Percentiles rank a stretch among this genome's conserved stretches.
These are phyloP conservation scores for Helotiales sp. DNA, from an alignment of 2,329 filamentous ascomycete genomes.

Conservation along the genomic window DNA sequence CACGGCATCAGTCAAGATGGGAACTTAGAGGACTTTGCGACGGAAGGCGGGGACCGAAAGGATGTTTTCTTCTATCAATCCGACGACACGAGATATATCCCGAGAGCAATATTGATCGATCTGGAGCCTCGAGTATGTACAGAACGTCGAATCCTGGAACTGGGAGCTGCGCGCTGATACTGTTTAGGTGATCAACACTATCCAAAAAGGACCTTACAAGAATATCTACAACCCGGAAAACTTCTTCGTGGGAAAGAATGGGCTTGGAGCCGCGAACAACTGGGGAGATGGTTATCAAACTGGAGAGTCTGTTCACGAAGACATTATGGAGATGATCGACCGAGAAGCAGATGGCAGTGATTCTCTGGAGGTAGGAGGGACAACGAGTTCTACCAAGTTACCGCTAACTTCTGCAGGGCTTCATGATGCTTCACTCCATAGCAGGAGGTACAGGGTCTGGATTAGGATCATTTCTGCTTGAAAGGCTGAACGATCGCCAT, in stretches of 20 bases:
- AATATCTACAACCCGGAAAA: conserved; percentile 99
- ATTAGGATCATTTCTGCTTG: conserved; percentile 91
- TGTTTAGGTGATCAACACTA: conserved; percentile 76
- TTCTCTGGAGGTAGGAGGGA: conserved; percentile 72
- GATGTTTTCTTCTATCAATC: conserved; percentile 99
- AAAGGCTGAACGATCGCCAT: conserved; percentile 94
- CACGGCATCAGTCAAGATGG: conserved; percentile 98
- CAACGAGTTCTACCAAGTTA: not conserved
- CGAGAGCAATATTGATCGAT: conserved; percentile 91
- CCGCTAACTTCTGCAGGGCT: conserved; percentile 59
- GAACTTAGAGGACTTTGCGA: conserved; percentile 96
- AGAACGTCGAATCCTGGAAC: not conserved
- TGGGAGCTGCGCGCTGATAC: conserved; percentile 3
- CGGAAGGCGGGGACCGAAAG: conserved; percentile 95
- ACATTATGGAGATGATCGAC: conserved; percentile 99
- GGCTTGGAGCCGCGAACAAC: conserved; percentile 93
- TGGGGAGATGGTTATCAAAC: conserved; percentile 97
- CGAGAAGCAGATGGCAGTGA: conserved; percentile 97
- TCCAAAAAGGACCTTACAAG: conserved; percentile 90
- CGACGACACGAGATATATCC: conserved; percentile 98
- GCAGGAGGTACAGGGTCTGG: conserved; percentile 95
- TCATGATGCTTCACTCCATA: conserved; percentile 98
- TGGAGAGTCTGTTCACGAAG: conserved; percentile 88
- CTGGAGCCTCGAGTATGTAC: conserved; percentile 78
- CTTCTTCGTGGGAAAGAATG: conserved; percentile 94